Base-by-base conservation (phyloP, 2,329 filamentous ascomycete genomes). In the Lachnellula arida region DNA sequence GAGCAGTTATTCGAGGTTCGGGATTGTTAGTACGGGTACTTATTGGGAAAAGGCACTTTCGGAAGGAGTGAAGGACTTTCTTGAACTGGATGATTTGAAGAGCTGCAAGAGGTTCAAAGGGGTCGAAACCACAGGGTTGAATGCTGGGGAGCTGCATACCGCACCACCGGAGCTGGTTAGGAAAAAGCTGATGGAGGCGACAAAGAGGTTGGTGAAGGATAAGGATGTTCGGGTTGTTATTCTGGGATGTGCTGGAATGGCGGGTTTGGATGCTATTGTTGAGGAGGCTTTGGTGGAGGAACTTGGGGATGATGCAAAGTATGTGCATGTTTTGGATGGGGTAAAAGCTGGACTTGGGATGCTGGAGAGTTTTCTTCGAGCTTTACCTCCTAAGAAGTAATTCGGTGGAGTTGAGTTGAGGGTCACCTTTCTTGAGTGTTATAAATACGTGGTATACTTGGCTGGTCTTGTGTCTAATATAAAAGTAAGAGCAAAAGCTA, bases 191-290 rank as follows among this genome's bases (percentile, higher is more conserved):
- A 84, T 79, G 62, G 78, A 82, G 15, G 91, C 91, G 0, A 88
- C 89, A 0, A 81, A 79, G 69, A 75, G 79, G 50, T 73, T 96
- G 25, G 72, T 96, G 28, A 70, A 68, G 7, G 76, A 76, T 12
- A 75, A 78, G 0, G 74, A 77, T 3, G 81, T 92, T 0, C 76
- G 78, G 4, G 88, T 85, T 23, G 82, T 97, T 7, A 88, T 90
- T 66, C 80, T 97, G 76, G 92, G 92, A 0, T 97, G 92, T 70
- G 92, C 89, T 2, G 92, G 91, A 0, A 96, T 97, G 92, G 86
- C 87, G 1, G 92, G 91, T 0, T 79, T 97, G 73, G 88, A 94
- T 64, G 77, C 83, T 42, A 86, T 86, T 56, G 91, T 97, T 40
- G 80, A 86, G 35, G 78, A 81, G 44, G 87, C 87, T 0, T 87